phyloP scores from a whole-genome alignment of 1,284 basidiomycete genomes.

The Pseudozyma flocculosa region DNA sequence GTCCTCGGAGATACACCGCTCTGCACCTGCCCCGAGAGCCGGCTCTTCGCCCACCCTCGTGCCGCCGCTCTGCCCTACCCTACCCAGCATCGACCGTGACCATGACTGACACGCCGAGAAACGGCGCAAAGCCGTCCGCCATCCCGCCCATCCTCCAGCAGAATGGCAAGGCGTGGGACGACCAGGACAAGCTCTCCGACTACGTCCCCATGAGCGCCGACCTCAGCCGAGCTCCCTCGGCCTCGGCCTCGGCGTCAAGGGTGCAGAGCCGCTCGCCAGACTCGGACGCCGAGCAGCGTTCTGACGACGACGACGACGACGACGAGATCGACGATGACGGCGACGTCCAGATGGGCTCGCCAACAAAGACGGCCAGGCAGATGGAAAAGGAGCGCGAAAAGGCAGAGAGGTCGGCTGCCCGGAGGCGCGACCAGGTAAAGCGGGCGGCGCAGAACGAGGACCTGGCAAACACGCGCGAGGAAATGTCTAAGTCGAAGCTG shows the following conservation, averaged over 20 bases:
- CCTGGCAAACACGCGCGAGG: slow-evolving; percentile 41
- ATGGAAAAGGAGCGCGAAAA: slow-evolving; percentile 47
- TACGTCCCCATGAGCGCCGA: slow-evolving; percentile 42
- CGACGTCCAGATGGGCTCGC: slow-evolving; percentile 22
- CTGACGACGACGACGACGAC: slow-evolving; percentile 24
- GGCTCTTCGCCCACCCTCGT: no score
- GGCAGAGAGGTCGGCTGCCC: slow-evolving; percentile 32
- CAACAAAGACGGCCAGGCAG: slow-evolving; percentile 43
- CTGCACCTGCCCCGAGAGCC: no score
- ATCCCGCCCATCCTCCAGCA: slow-evolving; percentile 22
- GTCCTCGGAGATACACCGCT: no score
- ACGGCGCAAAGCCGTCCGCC: slow-evolving; percentile 19
- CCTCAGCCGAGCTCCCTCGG: slow-evolving; percentile 36
- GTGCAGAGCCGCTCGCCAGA: slow-evolving; percentile 24
- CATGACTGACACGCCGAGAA: slow-evolving; percentile 22
- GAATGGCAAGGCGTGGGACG: slow-evolving; percentile 36
- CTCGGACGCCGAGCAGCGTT: slow-evolving; percentile 7
- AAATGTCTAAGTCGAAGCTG: slow-evolving; percentile 49
- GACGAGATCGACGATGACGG: slow-evolving; percentile 21
- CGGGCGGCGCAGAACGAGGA: slow-evolving; percentile 44
- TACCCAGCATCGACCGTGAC: no score
- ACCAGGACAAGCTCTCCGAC: slow-evolving; percentile 51
- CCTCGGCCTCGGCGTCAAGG: slow-evolving; percentile 30
- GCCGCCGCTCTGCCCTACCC: no score
- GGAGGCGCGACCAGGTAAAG: slow-evolving; percentile 29